Conservation (phyloP, 352 stramenopile genomes). For the Phytophthora megakarya region DNA sequence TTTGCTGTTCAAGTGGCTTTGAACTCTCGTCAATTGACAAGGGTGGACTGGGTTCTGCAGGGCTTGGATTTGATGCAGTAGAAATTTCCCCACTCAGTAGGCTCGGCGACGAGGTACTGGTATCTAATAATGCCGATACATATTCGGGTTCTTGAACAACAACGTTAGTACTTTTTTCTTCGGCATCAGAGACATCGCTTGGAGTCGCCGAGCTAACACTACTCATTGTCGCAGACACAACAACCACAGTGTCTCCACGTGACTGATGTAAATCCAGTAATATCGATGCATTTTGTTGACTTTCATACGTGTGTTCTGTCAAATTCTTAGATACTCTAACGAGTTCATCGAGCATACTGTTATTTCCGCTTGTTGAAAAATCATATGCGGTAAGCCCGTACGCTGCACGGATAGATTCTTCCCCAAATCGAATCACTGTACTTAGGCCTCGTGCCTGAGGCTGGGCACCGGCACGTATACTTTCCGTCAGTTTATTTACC, state of each 20-base stretch:
- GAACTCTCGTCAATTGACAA: constrained; percentile 5
- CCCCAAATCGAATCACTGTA: constrained; percentile 24
- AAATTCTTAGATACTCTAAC: constrained; percentile 21
- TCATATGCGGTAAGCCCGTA: constrained; percentile 14
- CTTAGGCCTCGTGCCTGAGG: constrained; percentile 6
- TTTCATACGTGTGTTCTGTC: constrained; percentile 23
- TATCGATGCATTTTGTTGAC: constrained; percentile 20
- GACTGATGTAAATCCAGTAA: constrained; percentile 28
- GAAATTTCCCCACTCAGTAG: constrained; percentile 24
- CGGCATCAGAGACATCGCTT: constrained; percentile 12
- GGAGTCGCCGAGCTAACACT: constrained; percentile 7
- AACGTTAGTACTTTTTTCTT: constrained; percentile 9
- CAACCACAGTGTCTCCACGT: background rate
- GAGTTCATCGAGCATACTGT: constrained; percentile 32
- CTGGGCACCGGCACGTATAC: background rate
- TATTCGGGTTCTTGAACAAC: constrained; percentile 17
- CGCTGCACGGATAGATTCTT: constrained; percentile 25
- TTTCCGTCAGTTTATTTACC: constrained; percentile 20
- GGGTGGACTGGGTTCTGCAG: constrained; percentile 12
- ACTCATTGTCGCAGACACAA: constrained; percentile 4
- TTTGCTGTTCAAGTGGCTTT: constrained; percentile 1
- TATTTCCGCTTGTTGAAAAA: background rate
- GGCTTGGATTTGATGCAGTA: constrained; percentile 1
- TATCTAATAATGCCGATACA: constrained; percentile 20
- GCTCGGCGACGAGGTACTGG: constrained; percentile 22